A percentile compares a stretch with the other conserved stretches of the same genome.
Evolutionary conservation across 441 rosid species (phyloP).

Genomic region (Syzygium syzygioides): DNA sequence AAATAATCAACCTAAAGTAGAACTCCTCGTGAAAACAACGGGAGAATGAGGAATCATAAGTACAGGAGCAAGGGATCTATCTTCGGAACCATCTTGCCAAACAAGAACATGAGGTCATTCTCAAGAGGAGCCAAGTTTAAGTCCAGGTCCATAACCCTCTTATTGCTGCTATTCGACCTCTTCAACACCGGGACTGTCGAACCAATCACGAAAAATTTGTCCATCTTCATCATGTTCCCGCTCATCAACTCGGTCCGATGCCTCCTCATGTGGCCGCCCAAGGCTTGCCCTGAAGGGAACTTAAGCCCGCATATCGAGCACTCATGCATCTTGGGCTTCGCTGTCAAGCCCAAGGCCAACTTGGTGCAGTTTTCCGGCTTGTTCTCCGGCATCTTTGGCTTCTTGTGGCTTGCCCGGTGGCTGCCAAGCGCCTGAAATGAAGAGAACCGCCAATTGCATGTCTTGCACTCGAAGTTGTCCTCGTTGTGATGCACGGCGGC

Average conservation of each 20-base stretch:
- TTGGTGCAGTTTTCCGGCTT: not conserved
- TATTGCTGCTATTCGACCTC: constrained; percentile 28
- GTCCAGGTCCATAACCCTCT: constrained; percentile 38
- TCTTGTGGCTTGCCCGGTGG: constrained; percentile 65
- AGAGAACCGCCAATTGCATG: constrained; percentile 43
- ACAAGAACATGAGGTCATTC: constrained; percentile 56
- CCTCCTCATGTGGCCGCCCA: constrained; percentile 50
- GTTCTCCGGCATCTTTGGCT: constrained; percentile 13
- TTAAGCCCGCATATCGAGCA: constrained; percentile 34
- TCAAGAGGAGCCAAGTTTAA: constrained; percentile 71
- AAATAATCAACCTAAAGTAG: not conserved
- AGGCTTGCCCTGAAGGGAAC: constrained; percentile 36
- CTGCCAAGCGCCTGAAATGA: constrained; percentile 70
- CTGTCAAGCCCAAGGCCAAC: not conserved
- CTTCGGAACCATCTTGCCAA: constrained; percentile 44
- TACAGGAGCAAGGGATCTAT: constrained; percentile 15
- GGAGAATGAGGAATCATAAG: not conserved
- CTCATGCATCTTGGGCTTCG: constrained; percentile 25
- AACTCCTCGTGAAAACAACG: not conserved
- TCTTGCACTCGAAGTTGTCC: constrained; percentile 45
- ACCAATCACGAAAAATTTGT: not conserved
- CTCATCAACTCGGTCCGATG: constrained; percentile 20
- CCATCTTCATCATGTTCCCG: not conserved
- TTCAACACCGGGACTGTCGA: constrained; percentile 24
- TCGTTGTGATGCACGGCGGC: not conserved